Conservation (phyloP, 768 basidiomycete species). For the Suillus luteus region DNA sequence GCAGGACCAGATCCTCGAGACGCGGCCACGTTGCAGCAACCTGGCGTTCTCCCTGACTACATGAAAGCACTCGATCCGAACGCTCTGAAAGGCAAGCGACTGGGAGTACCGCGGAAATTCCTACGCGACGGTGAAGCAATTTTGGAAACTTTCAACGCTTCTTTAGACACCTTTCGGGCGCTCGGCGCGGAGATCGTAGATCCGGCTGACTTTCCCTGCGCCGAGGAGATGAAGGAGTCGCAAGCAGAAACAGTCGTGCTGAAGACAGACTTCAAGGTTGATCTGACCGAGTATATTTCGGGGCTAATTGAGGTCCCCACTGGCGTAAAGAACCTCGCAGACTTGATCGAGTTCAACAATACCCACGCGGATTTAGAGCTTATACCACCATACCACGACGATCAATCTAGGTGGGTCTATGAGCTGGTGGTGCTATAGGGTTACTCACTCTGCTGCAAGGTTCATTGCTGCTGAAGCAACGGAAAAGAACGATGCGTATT, state of each 20-base stretch:
- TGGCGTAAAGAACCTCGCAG: conserved; percentile 55
- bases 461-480: conserved; percentile 29
- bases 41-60: conserved; percentile 54
- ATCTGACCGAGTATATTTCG: conserved; percentile 51
- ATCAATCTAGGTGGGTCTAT: conserved; percentile 36
- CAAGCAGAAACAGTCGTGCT: conserved; percentile 55
- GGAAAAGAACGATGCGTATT: conserved; percentile 42
- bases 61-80: conserved; percentile 48
- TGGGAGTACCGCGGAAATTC: conserved; percentile 46
- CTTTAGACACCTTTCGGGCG: conserved; percentile 38
- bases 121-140: conserved; percentile 26
- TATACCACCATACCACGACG: conserved; percentile 34
- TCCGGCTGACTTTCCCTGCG: conserved; percentile 59
- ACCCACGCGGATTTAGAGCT: conserved; percentile 53
- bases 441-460: conserved; percentile 14
- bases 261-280: conserved; percentile 61
- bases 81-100: conserved; percentile 46
- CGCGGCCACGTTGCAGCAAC: conserved; percentile 44
- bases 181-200: conserved; percentile 56
- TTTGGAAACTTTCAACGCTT: conserved; percentile 39
- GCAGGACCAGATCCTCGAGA: conserved; percentile 45
- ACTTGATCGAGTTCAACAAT: conserved; percentile 59
- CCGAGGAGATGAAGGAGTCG: conserved; percentile 47
- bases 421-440: background rate
- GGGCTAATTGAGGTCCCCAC: conserved; percentile 53